A percentile compares a stretch with the other conserved stretches of the same genome.
Evolutionary conservation across 2,329 filamentous ascomycete genomes (phyloP).

Genomic region (Penicillium fuscoglaucum): DNA sequence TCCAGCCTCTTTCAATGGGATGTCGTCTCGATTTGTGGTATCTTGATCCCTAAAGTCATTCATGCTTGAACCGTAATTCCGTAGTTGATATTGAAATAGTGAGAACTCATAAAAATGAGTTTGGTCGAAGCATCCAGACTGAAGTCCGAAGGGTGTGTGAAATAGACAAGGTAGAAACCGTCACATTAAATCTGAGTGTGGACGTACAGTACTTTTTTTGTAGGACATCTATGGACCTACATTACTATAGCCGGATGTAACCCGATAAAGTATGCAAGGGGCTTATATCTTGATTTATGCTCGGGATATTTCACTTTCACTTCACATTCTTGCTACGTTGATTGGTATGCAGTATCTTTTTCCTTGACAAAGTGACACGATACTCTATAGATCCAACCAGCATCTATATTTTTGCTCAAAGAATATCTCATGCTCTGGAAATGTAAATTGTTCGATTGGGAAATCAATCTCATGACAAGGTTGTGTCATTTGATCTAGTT

Average conservation of each 20-base stretch:
- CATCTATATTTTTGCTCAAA: neutral
- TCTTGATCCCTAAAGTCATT: slow-evolving; percentile 12
- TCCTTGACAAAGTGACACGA: neutral
- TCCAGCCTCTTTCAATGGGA: slow-evolving; percentile 21
- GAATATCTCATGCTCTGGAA: neutral
- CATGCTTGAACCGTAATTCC: slow-evolving; percentile 5
- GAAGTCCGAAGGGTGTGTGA: neutral
- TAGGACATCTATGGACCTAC: neutral
- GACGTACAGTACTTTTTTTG: neutral
- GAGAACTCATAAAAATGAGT: neutral
- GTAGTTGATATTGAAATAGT: neutral
- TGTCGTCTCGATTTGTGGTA: slow-evolving; percentile 19
- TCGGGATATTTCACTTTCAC: neutral
- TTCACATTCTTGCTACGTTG: neutral
- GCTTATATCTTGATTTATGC: neutral
- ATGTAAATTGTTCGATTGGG: too few relatives aligned
- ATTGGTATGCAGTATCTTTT: slow-evolving; percentile 2
- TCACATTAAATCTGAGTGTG: neutral
- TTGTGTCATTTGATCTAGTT: neutral
- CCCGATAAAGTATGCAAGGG: slow-evolving; percentile 6
- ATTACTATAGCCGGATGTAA: neutral
- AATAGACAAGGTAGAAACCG: neutral
- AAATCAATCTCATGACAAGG: neutral
- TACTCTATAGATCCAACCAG: neutral
- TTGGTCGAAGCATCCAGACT: slow-evolving; percentile 4